Percentiles rank a stretch among this genome's conserved stretches.
phyloP scores from a whole-genome alignment of 2,329 filamentous ascomycete species.

The Tothia fuscella region DNA sequence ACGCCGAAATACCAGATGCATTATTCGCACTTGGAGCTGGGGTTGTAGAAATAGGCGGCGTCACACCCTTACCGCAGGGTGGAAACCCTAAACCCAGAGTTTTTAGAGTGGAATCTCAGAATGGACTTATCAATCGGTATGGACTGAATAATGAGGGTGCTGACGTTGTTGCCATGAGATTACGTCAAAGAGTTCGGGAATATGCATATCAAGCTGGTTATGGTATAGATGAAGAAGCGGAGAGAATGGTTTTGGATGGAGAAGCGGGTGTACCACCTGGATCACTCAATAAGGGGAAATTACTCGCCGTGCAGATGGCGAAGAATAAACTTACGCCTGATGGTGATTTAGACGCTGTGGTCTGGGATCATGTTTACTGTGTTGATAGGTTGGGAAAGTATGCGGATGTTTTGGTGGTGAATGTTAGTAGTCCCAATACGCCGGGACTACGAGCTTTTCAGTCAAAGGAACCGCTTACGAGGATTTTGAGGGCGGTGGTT shows the following conservation, averaged over 20 bases:
- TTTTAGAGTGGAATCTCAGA: conserved; percentile 71
- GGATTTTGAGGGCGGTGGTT: conserved; percentile 72
- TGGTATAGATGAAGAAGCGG: conserved; percentile 48
- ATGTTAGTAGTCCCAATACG: conserved; percentile 94
- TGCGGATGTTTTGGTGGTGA: conserved; percentile 93
- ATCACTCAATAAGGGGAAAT: conserved; percentile 60
- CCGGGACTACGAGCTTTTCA: conserved; percentile 82
- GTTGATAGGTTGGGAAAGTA: conserved; percentile 73
- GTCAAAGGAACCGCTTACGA: conserved; percentile 68
- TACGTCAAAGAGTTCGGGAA: conserved; percentile 64
- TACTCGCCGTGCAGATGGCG: conserved; percentile 84
- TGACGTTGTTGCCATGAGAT: conserved; percentile 67
- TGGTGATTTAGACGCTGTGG: conserved; percentile 69
- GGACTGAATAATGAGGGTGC: conserved; percentile 88
- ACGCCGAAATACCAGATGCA: conserved; percentile 75
- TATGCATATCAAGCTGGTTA: conserved; percentile 64
- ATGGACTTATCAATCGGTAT: conserved; percentile 90
- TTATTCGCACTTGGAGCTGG: conserved; percentile 76
- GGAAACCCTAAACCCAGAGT: conserved; percentile 83
- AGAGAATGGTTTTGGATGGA: conserved; percentile 64
- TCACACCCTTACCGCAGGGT: conserved; percentile 73
- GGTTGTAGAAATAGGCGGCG: conserved; percentile 84
- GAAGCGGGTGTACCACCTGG: conserved; percentile 67
- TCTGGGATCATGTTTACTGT: conserved; percentile 74
- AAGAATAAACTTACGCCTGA: conserved; percentile 95